Evolutionary conservation across 441 rosid genomes (phyloP), one percentile per base, ranked within the genome.

Genomic region (Eugenia klotzschiana): DNA sequence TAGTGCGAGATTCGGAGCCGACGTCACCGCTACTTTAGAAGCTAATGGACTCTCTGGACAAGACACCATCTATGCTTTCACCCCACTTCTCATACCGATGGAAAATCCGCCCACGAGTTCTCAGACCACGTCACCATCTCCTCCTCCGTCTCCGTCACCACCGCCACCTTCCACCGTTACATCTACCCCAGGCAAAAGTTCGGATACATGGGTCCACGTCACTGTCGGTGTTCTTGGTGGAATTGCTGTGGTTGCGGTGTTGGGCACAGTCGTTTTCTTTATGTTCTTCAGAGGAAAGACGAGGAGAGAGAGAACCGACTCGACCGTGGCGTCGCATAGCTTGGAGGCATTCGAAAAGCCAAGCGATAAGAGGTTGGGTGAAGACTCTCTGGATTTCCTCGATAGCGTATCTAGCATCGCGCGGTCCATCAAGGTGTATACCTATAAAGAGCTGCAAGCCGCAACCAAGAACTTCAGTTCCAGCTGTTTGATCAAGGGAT

Each of bases 381-480:
- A 89, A 83, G 91, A 87, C n/a, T 81, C 91, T 85, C 85, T 55
- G 82, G 89, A 89, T 3, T 86, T 90, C 86, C 81, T 86, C 49
- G 89, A 87, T 77, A 88, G 89, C 46, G 79, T 92, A 80, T 91
- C 95, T 26, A 82, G 84, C 4, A 84, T 93, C 57, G 91, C 91
- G 40, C 91, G 89, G 80, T 91, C 95, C 4, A 83, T 95, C 4
- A 89, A 89, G 84, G 88, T 92, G 6, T 95, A 94, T 90, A 91
- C 83, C 60, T 91, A 91, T 51, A 86, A 89, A 41, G 96, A 94
- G 29, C 88, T 94, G n/a, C 86, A 86, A 83, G 86, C 88, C 46
- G 97, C 97, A 37, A 95, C 98, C 1, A 89, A 91, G 25, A 86
- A 92, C 84, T 95, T 94, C 92, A 88, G 90, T 51, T 85, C 93